Evolutionary conservation across 345 rosid species (phyloP).

Genomic region (Syzygium aromaticum): DNA sequence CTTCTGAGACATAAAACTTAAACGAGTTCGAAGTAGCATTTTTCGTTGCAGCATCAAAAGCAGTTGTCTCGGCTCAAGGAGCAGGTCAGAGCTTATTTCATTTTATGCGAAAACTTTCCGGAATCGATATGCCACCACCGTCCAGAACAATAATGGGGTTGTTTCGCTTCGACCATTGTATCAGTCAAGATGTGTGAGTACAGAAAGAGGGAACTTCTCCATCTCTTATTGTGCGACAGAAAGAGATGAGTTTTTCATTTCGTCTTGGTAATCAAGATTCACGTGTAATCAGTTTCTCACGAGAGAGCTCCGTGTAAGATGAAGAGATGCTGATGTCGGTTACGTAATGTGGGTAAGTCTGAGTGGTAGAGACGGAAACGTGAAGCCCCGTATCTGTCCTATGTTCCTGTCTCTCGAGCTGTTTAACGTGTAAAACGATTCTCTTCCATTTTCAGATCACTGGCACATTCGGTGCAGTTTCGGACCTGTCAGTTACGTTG

Average conservation of each 20-base stretch:
- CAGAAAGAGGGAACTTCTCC: not conserved
- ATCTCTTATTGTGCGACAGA: not conserved
- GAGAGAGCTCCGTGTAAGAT: not conserved
- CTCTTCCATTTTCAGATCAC: not conserved
- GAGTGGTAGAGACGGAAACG: not conserved
- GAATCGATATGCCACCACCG: no score
- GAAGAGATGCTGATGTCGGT: accelerated
- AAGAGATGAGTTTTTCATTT: no score
- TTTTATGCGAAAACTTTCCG: no score
- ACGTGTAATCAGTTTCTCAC: not conserved
- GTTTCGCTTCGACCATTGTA: not conserved
- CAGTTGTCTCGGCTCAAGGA: no score
- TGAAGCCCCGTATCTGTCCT: not conserved
- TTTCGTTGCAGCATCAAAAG: no score
- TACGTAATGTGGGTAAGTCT: not conserved
- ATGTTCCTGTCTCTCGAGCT: not conserved
- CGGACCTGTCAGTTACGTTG: not conserved
- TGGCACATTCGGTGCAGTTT: not conserved
- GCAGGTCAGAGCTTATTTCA: no score
- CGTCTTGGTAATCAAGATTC: not conserved
- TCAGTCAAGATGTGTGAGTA: not conserved
- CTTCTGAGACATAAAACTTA: no score
- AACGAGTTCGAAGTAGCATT: no score
- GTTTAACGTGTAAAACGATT: not conserved
- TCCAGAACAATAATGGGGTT: not conserved